A percentile compares a stretch with the other conserved stretches of the same genome.
These are phyloP conservation scores for Immersiporthe knoxdaviesiana DNA, from an alignment of 2,329 filamentous ascomycete species.

Conservation along the genomic window DNA sequence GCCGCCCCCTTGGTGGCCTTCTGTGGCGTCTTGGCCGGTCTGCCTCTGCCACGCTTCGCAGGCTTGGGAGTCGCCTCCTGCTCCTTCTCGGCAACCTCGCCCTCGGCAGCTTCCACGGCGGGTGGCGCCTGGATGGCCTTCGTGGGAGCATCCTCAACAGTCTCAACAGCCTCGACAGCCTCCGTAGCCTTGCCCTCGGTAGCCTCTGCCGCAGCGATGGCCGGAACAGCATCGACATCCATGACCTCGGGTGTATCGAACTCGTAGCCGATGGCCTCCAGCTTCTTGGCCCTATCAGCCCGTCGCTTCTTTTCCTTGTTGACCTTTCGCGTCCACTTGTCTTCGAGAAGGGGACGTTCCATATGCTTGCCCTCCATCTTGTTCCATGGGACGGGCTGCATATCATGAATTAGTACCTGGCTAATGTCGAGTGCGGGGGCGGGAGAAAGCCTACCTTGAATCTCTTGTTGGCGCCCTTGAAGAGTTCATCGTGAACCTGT, in stretches of 20 bases:
- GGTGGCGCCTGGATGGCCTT: constrained; percentile 36
- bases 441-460: constrained; percentile 62
- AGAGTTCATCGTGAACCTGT: constrained; percentile 78
- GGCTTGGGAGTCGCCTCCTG: constrained; percentile 33
- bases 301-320: constrained; percentile 73
- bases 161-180: constrained; percentile 43
- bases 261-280: constrained; percentile 83
- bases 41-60: constrained; percentile 31
- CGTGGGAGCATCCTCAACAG: constrained; percentile 41
- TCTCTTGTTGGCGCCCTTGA: constrained; percentile 86
- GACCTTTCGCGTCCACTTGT: constrained; percentile 78
- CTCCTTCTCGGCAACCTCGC: constrained; percentile 36
- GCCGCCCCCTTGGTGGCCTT: constrained; percentile 39
- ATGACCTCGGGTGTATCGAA: constrained; percentile 77
- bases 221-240: constrained; percentile 41
- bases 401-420: constrained; percentile 2
- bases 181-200: constrained; percentile 41
- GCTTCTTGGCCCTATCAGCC: constrained; percentile 68
- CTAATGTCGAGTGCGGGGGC: too few species aligned
- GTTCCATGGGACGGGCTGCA: constrained; percentile 73
- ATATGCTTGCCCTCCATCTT: constrained; percentile 79
- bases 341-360: constrained; percentile 71
- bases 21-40: constrained; percentile 25
- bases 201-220: constrained; percentile 39
- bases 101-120: constrained; percentile 43